phyloP scores from a whole-genome alignment of 176 grass and related monocot genomes.

The Oryza officinalis region DNA sequence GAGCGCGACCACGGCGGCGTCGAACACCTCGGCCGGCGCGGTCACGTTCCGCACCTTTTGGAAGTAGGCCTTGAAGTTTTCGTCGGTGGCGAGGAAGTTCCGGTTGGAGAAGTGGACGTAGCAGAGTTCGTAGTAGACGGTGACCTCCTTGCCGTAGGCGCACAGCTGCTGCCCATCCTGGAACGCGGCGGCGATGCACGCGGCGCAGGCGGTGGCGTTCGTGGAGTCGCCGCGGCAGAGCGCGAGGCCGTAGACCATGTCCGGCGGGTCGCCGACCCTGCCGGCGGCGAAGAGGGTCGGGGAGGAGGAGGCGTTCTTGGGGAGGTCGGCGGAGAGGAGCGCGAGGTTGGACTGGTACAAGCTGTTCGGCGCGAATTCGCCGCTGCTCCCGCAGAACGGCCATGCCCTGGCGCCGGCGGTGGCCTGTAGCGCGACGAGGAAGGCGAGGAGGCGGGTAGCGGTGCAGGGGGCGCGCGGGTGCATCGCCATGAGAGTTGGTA shows the following conservation, averaged over 20 bases:
- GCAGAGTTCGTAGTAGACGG: constrained; percentile 34
- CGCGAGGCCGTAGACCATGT: constrained; percentile 32
- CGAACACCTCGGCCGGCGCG: constrained; percentile 12
- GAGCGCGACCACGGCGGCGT: constrained; percentile 30
- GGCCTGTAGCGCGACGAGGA: neutral
- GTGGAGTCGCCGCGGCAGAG: constrained; percentile 51
- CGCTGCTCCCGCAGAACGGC: neutral
- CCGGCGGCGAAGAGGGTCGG: constrained; percentile 24
- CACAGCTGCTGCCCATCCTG: constrained; percentile 1
- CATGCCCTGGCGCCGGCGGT: neutral
- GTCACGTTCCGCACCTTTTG: neutral
- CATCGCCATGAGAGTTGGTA: neutral
- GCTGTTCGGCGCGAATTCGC: constrained; percentile 5
- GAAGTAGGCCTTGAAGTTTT: rapidly evolving
- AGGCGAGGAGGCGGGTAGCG: neutral
- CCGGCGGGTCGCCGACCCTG: constrained; percentile 13
- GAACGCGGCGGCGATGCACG: constrained; percentile 39
- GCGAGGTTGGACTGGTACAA: constrained; percentile 44
- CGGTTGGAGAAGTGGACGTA: constrained; percentile 33
- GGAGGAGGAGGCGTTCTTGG: neutral
- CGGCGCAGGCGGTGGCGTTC: constrained; percentile 19
- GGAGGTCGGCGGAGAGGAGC: constrained; percentile 37
- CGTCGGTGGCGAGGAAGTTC: constrained; percentile 15
- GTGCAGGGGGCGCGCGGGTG: too few species aligned
- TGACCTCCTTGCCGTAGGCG: neutral